Evolutionary conservation across 345 rosid genomes (phyloP), one percentile per base, ranked within the genome.

Genomic region (Rhizophora mangle): DNA sequence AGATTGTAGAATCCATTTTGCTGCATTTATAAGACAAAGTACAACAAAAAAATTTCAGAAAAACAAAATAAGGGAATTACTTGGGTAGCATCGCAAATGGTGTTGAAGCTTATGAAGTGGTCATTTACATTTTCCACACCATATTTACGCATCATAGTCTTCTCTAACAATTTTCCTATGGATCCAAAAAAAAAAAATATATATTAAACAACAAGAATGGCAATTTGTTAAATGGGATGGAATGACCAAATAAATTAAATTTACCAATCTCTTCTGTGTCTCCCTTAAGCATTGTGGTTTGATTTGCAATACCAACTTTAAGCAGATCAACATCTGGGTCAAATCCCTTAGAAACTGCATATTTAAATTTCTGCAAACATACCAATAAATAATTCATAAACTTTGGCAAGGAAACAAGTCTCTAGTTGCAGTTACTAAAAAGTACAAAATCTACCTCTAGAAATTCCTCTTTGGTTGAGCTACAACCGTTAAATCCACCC

Each of bases 211-310:
- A 47, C 68, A 69, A 26, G 56, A 30, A 30, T 6, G 36, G 52
- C 39, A 55, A 8, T 21, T 55, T 22, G 24, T 5, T 0, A 51
- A 47, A 60, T 74, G 67, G 34, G 16, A 68, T 68, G 57, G 37
- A 71, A 64, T 59, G 37, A 6, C 26, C 53, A 8, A 64, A 24
- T 18, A 64, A 71, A 22, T 21, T 61, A 71, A 72, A 82, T 72
- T 79, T 71, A 90, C 99, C 99, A 81, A 95, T 95, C 60, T 90
- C 96, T 81, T 95, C 96, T 31, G 99, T 95, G 76, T 95, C 96
- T 64, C 97, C 92, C 89, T 95, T 95, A 60, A 95, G 96, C 96
- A 90, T 92, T 24, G 99, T 92, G 46, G 99, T 95, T 78, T 95
- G 99, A 74, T 95, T 95, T 74, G 97, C 99, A 79, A 92, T 90